phyloP scores from a whole-genome alignment of 2,329 filamentous ascomycete species.

The Lithohypha guttulata region DNA sequence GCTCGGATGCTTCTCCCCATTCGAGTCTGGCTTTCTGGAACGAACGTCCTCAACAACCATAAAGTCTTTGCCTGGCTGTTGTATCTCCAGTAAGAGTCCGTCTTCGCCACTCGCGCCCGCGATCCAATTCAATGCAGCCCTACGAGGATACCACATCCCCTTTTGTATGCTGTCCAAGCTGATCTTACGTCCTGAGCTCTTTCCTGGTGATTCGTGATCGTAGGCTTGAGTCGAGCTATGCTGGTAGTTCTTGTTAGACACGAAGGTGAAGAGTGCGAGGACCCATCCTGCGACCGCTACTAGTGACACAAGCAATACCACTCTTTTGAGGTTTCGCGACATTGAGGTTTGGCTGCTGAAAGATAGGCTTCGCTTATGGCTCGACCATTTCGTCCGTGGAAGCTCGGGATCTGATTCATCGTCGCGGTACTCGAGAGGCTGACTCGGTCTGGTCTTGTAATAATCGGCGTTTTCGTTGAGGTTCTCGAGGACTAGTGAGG shows the following conservation, averaged over 20 bases:
- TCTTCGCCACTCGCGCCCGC: slow-evolving; percentile 47
- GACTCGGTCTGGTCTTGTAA: slow-evolving; percentile 7
- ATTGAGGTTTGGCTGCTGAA: slow-evolving; percentile 10
- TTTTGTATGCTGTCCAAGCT: slow-evolving; percentile 33
- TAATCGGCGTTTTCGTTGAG: slow-evolving; percentile 16
- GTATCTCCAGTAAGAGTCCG: slow-evolving; percentile 67
- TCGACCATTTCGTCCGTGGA: slow-evolving; percentile 15
- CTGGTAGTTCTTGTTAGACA: slow-evolving; percentile 28
- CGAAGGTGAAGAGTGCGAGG: slow-evolving; percentile 34
- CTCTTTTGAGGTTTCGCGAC: slow-evolving; percentile 26
- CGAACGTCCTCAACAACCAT: slow-evolving; percentile 80
- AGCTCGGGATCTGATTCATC: slow-evolving; percentile 24
- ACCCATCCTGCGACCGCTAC: slow-evolving; percentile 36
- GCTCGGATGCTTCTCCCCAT: slow-evolving; percentile 36
- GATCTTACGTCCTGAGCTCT: slow-evolving; percentile 31
- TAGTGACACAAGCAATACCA: slow-evolving; percentile 32
- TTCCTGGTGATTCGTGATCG: slow-evolving; percentile 25
- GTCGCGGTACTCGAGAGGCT: slow-evolving; percentile 19
- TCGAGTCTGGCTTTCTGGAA: slow-evolving; percentile 28
- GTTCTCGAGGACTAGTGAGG: slow-evolving; percentile 24
- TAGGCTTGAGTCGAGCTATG: slow-evolving; percentile 23
- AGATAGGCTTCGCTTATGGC: neutral
- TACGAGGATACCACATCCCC: slow-evolving; percentile 29
- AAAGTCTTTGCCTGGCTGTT: slow-evolving; percentile 55
- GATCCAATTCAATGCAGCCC: slow-evolving; percentile 38